These are phyloP conservation scores for Kwoniella heveanensis DNA, from an alignment of 768 basidiomycete genomes.

Conservation along the genomic window DNA sequence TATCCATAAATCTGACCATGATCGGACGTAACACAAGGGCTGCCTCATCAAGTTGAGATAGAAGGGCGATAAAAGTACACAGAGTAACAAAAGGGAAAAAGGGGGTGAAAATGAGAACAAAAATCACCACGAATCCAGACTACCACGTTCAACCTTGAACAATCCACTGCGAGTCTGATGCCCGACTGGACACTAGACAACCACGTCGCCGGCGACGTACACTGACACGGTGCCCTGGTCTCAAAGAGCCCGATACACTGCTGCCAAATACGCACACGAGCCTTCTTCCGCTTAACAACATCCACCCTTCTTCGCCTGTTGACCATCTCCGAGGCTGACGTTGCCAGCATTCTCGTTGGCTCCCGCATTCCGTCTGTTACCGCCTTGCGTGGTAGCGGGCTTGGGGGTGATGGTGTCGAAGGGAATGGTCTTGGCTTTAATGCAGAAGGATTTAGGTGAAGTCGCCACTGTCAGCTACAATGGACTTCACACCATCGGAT, in stretches of 20 bases:
- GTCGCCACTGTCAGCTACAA: too few species aligned
- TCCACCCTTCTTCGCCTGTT: constrained; percentile 52
- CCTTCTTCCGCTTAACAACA: constrained; percentile 52
- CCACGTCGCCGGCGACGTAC: neutral
- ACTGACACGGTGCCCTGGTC: too few species aligned
- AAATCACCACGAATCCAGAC: too few species aligned
- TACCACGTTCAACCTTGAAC: too few species aligned
- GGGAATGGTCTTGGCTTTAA: constrained; percentile 80
- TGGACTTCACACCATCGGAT: too few species aligned
- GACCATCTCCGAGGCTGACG: constrained; percentile 55
- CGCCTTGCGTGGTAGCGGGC: constrained; percentile 63
- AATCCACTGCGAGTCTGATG: too few species aligned
- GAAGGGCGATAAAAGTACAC: constrained; percentile 7
- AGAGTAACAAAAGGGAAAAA: constrained; percentile 1
- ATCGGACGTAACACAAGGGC: too few species aligned
- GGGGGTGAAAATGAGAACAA: neutral
- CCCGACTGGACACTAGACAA: too few species aligned
- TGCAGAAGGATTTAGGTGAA: too few species aligned
- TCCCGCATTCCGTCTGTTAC: constrained; percentile 25
- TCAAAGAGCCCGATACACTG: too few species aligned
- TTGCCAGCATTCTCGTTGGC: constrained; percentile 18
- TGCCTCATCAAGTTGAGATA: constrained; percentile 7
- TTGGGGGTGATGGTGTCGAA: constrained; percentile 90
- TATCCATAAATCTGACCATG: too few species aligned
- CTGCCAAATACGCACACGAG: too few species aligned